Percentiles rank a stretch among this genome's conserved stretches.
Conservation (phyloP, 768 basidiomycete species). For the Terana coerulea region DNA sequence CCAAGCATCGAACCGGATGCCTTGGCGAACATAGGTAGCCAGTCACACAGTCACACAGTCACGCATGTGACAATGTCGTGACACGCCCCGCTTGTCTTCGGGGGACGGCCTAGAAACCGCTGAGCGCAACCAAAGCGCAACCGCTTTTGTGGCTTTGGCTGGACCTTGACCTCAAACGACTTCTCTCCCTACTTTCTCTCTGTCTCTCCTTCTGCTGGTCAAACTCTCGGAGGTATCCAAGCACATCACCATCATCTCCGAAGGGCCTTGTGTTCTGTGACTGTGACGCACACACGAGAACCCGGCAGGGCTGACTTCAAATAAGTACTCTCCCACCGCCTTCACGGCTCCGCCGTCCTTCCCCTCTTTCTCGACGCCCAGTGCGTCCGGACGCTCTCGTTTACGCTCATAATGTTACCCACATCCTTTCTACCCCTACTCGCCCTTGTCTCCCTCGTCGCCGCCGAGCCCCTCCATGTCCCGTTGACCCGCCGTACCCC, state of each 20-base stretch:
- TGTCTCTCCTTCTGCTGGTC: not conserved
- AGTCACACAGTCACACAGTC: too few relatives aligned
- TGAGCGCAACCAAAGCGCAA: too few relatives aligned
- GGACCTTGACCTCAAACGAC: too few relatives aligned
- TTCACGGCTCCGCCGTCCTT: not conserved
- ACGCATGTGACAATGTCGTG: too few relatives aligned
- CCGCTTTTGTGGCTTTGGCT: too few relatives aligned
- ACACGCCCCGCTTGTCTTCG: too few relatives aligned
- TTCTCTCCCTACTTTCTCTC: not conserved
- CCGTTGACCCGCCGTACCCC: conserved; percentile 9
- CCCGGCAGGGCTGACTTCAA: conserved; percentile 11
- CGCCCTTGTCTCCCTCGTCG: conserved; percentile 12
- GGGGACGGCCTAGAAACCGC: too few relatives aligned
- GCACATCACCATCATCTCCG: not conserved
- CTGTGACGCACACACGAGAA: not conserved
- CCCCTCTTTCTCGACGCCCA: conserved; percentile 13
- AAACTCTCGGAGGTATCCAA: not conserved
- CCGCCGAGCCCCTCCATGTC: conserved; percentile 12
- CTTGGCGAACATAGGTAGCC: too few relatives aligned
- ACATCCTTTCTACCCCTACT: conserved; percentile 9
- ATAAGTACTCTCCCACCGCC: not conserved
- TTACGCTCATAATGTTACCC: conserved; percentile 6
- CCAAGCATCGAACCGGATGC: too few relatives aligned
- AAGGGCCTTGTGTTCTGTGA: not conserved
- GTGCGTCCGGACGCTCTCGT: conserved; percentile 12